Percentiles rank a stretch among this genome's conserved stretches.
phyloP scores from a whole-genome alignment of 2,329 filamentous ascomycete species.

The Monosporascus sp. region DNA sequence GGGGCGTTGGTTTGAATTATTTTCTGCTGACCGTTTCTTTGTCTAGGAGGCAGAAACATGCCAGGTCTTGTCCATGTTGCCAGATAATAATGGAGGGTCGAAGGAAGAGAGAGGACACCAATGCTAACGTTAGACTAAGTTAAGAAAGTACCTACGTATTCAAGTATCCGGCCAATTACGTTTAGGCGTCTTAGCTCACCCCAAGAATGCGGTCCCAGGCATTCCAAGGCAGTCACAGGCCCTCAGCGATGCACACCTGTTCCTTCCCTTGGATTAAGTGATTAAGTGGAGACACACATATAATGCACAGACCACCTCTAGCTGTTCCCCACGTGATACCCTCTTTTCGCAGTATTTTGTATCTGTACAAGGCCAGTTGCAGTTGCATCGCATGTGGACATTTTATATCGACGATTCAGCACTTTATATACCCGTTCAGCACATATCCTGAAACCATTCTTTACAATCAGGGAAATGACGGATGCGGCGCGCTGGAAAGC shows the following conservation, averaged over 20 bases:
- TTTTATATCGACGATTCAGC: neutral
- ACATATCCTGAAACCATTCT: neutral
- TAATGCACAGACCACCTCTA: neutral
- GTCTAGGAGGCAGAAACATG: neutral
- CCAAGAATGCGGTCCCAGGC: no score
- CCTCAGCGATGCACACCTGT: neutral
- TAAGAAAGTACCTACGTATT: neutral
- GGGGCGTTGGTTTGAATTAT: neutral
- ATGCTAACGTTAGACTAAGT: no score
- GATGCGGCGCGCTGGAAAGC: constrained; percentile 81
- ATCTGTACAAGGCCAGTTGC: neutral
- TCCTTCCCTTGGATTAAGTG: neutral
- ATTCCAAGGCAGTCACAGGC: neutral
- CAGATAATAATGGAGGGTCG: neutral
- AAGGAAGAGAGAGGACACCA: neutral
- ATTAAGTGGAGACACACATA: neutral
- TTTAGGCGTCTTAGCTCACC: neutral
- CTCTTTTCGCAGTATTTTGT: neutral
- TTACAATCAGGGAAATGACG: constrained; percentile 53
- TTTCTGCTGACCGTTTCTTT: neutral
- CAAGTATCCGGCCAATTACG: neutral
- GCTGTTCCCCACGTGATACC: neutral
- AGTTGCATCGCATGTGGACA: no score
- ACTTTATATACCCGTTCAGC: constrained; percentile 2
- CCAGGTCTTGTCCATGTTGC: neutral